Conservation (phyloP, 2,329 filamentous ascomycete species). For the Talaromyces piceae region DNA sequence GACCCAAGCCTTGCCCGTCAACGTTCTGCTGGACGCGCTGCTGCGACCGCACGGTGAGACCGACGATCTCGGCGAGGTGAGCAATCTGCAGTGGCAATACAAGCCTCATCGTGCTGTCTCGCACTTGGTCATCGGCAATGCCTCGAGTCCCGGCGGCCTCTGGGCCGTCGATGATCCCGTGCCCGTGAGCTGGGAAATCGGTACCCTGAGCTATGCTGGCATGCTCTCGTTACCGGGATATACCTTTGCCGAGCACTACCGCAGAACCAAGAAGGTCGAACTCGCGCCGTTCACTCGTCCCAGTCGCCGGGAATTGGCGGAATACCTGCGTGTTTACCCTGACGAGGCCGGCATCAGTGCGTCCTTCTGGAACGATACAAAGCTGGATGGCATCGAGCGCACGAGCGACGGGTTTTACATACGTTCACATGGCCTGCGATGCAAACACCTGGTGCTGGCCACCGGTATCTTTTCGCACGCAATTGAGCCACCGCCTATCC, state of each 20-base stretch:
- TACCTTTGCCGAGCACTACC: conserved; percentile 48
- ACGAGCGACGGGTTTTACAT: conserved; percentile 45
- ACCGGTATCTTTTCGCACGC: conserved; percentile 52
- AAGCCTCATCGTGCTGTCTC: conserved; percentile 44
- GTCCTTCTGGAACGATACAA: conserved; percentile 37
- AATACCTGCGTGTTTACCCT: conserved; percentile 50
- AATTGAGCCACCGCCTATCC: conserved; percentile 44
- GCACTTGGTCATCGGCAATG: conserved; percentile 49
- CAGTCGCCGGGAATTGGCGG: conserved; percentile 47
- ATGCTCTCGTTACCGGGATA: conserved; percentile 56
- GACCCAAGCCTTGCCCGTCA: conserved; percentile 53
- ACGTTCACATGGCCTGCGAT: conserved; percentile 45
- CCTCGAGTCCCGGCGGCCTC: conserved; percentile 48
- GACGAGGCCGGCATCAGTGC: conserved; percentile 45
- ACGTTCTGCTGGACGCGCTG: conserved; percentile 53
- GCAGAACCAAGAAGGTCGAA: conserved; percentile 30
- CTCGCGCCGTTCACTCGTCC: conserved; percentile 49
- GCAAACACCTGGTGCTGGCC: conserved; percentile 51
- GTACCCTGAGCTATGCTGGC: conserved; percentile 54
- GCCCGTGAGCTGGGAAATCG: conserved; percentile 49
- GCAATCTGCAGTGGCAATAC: conserved; percentile 49
- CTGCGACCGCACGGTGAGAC: conserved; percentile 53
- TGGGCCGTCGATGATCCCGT: conserved; percentile 52
- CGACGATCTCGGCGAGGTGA: conserved; percentile 42
- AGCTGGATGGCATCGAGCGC: conserved; percentile 39